phyloP scores from a whole-genome alignment of 2,329 filamentous ascomycete genomes.

The Talaromyces albobiverticillius region DNA sequence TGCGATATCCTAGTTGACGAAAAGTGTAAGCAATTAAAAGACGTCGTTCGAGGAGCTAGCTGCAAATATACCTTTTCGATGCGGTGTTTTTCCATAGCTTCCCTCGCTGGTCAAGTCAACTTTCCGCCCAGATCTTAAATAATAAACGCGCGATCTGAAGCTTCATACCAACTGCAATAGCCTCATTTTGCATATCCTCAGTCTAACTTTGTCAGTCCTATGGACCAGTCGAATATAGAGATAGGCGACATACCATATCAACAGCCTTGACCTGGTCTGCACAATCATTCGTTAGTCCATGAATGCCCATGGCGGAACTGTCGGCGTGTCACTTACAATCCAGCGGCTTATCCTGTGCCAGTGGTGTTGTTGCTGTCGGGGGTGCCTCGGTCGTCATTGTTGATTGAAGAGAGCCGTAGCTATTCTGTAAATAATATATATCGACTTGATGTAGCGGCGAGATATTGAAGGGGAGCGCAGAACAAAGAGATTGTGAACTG shows the following conservation, averaged over 20 bases:
- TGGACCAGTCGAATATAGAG: neutral
- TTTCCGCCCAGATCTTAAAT: slow-evolving; percentile 1
- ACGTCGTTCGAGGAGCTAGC: neutral
- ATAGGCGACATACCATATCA: slow-evolving; percentile 73
- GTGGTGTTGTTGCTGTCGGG: neutral
- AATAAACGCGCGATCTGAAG: neutral
- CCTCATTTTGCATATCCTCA: slow-evolving; percentile 95
- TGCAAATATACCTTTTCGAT: slow-evolving; percentile 64
- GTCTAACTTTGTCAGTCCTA: slow-evolving; percentile 57
- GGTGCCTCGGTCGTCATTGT: slow-evolving; percentile 48
- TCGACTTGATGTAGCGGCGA: neutral
- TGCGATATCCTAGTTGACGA: slow-evolving; percentile 71
- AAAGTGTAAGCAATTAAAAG: neutral
- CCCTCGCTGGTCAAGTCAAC: slow-evolving; percentile 52
- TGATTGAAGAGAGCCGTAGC: neutral
- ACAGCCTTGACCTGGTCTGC: slow-evolving; percentile 95
- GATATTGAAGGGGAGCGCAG: neutral
- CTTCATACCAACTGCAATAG: slow-evolving; percentile 84
- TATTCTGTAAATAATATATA: neutral
- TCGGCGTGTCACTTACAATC: slow-evolving; percentile 57
- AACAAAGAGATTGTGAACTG: too few species aligned
- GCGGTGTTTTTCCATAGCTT: slow-evolving; percentile 69
- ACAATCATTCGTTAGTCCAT: slow-evolving; percentile 20
- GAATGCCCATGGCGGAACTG: slow-evolving; percentile 1
- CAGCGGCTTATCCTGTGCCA: slow-evolving; percentile 66